Base-by-base conservation (phyloP, 768 basidiomycete species). In the Suillus ampliporus region DNA sequence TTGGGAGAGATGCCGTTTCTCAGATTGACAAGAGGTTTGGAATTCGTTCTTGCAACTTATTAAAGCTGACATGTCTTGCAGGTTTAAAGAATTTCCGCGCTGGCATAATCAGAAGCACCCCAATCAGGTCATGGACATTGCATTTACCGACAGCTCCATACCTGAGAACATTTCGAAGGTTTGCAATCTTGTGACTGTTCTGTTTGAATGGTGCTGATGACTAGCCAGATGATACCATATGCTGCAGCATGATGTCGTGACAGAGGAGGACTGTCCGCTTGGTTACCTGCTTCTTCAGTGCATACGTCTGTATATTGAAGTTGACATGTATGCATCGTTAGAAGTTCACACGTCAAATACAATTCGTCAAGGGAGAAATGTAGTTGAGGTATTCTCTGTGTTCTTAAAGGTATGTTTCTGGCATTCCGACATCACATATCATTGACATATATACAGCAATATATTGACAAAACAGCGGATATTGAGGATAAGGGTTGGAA, bases 291-390 rank as follows among this genome's bases (percentile, higher is more conserved):
- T 80, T 4, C 67, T 80, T 1, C 47, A 68, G 31, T 69, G 74
- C 19, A 60, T 79, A 3, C 66, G 72, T 2, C 68, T 67, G 28
- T 80, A 75, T 60, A 46, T 76, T 5, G 72, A 77, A 40, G 57
- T 79, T 5, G 69, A 76, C 47, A 73, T 76, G 62, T 75, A 66
- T 54, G 34, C 72, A 5, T 65, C 69, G 0, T 61, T 80, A 0
- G 72, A 76, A 23, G 65, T 77, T 31, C 79, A 80, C 40, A 77
- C 74, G 0, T 65, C 70, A 8, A 56, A 64, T 3, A 77, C 73
- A 0, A 60, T 79, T 50, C 35, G 4, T 0, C 61, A 51, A 4
- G 74, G 74, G 4, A 31, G 60, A 52, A 48, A 57, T 10, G 72
- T 66, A 48, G 58, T 76, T 3, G 6, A 59, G 3, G 43, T 21